phyloP scores from a whole-genome alignment of 2,329 filamentous ascomycete species.

The Colletotrichum sublineola region DNA sequence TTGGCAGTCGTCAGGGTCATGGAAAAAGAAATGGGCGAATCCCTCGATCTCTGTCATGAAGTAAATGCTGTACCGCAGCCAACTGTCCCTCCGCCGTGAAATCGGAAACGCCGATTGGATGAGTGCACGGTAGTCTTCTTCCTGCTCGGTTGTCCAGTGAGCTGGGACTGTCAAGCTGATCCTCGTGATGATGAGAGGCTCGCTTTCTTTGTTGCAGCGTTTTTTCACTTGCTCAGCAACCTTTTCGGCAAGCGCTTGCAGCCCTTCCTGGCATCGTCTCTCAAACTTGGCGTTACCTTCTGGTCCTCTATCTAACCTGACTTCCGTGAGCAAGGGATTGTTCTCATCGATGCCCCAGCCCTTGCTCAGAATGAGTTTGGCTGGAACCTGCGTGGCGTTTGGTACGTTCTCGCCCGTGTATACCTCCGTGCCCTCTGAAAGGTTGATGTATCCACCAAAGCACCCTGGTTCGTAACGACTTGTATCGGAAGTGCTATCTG shows the following conservation, averaged over 20 bases:
- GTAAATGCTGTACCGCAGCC: too few relatives aligned
- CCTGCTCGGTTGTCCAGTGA: constrained; percentile 11
- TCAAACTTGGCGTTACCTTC: background rate
- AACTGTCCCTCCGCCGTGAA: too few relatives aligned
- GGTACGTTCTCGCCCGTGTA: constrained; percentile 37
- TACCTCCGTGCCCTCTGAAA: constrained; percentile 29
- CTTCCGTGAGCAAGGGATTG: constrained; percentile 39
- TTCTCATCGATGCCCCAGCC: background rate
- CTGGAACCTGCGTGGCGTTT: constrained; percentile 27
- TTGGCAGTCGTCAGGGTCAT: background rate
- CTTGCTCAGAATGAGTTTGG: constrained; percentile 4
- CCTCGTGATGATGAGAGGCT: background rate
- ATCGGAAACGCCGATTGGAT: background rate
- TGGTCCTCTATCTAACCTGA: background rate
- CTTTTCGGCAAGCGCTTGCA: background rate
- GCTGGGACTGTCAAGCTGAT: constrained; percentile 3
- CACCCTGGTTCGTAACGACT: too few relatives aligned
- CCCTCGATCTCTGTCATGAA: constrained; percentile 30
- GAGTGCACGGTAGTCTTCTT: background rate
- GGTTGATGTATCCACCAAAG: constrained; percentile 29
- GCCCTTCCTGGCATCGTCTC: background rate
- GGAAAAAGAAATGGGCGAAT: constrained; percentile 25
- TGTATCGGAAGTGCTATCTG: too few relatives aligned
- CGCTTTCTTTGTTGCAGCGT: background rate
- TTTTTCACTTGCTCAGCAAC: background rate